These are phyloP conservation scores for Russula griseocarnosa DNA, from an alignment of 768 basidiomycete genomes.

Conservation along the genomic window DNA sequence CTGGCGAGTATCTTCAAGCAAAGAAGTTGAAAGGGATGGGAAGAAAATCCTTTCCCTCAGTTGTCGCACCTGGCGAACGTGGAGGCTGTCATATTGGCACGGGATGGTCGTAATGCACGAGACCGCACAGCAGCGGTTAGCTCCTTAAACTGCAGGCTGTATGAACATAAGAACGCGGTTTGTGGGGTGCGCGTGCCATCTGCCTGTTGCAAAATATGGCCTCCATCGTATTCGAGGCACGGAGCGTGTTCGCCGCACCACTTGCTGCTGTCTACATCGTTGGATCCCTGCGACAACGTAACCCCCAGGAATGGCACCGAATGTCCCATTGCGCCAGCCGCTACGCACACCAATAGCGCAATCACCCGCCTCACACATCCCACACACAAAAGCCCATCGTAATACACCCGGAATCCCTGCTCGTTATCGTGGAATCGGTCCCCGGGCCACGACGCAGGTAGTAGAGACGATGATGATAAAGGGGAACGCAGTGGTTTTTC, in stretches of 20 bases:
- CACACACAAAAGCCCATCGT: slow-evolving; percentile 16
- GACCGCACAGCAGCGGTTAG: slow-evolving; percentile 18
- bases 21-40: too few relatives aligned
- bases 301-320: slow-evolving; percentile 27
- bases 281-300: not conserved
- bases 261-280: not conserved
- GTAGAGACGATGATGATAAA: slow-evolving; percentile 6
- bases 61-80: slow-evolving; percentile 42
- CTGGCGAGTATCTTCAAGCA: too few relatives aligned
- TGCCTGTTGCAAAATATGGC: slow-evolving; percentile 17
- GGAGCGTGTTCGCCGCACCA: slow-evolving; percentile 3
- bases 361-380: slow-evolving; percentile 29
- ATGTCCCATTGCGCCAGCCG: slow-evolving; percentile 58
- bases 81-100: slow-evolving; percentile 58
- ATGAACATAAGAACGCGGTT: not conserved
- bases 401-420: slow-evolving; percentile 15
- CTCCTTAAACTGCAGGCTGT: not conserved
- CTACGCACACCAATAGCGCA: slow-evolving; percentile 59
- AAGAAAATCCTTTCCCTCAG: not conserved
- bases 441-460: not conserved
- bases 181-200: slow-evolving; percentile 22
- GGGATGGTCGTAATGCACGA: slow-evolving; percentile 35
- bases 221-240: slow-evolving; percentile 19
- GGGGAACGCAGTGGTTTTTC: slow-evolving; percentile 44
- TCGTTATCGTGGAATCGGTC: slow-evolving; percentile 7